Evolutionary conservation across 768 basidiomycete species (phyloP), one percentile per base, ranked within the genome.

Genomic region (Pleurotus giganteus): DNA sequence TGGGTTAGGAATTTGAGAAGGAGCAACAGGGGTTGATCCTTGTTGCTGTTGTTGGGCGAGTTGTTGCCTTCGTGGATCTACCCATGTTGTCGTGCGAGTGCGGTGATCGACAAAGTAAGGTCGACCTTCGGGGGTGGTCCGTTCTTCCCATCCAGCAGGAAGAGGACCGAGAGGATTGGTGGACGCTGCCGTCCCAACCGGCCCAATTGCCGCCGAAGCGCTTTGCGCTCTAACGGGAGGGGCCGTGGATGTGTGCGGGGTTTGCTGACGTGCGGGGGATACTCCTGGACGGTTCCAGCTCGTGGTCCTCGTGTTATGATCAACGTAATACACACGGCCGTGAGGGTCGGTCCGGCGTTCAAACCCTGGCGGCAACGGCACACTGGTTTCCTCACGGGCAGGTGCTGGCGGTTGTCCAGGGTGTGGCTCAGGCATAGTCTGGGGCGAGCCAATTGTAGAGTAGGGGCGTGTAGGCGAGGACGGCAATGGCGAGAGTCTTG

Each of bases 61-160:
- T 11, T 61, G 27, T 47, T 67, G 63, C 17, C 86, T 80, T 44
- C 93, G 82, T 2, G 94, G 93, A 68, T 96, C 93, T 19, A 83
- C 85, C 93, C 93, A 96, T 26, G 92, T 94, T 9, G 93, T 95
- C 31, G 91, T 91, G 31, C 92, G 79, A 0, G 88, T 89, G 69
- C 94, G 90, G 65, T 95, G 79, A 56, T 80, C 77, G 47, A 83
- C 80, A 60, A 82, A 82, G 63, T 82, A 83, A 6, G 79, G 78
- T 44, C 93, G 76, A 0, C 93, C 93, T 69, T 94, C 91, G n/a
- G 90, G 81, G 1, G 92, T 93, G 55, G 86, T 84, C 43, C 93
- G 83, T 65, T 94, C 93, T 70, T 95, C 94, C 93, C 94, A 96
- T 17, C 93, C 93, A 5, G 88, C 80, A 0, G 93, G 93, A 7